Conservation (phyloP, 768 basidiomycete species). For the Artomyces pyxidatus region DNA sequence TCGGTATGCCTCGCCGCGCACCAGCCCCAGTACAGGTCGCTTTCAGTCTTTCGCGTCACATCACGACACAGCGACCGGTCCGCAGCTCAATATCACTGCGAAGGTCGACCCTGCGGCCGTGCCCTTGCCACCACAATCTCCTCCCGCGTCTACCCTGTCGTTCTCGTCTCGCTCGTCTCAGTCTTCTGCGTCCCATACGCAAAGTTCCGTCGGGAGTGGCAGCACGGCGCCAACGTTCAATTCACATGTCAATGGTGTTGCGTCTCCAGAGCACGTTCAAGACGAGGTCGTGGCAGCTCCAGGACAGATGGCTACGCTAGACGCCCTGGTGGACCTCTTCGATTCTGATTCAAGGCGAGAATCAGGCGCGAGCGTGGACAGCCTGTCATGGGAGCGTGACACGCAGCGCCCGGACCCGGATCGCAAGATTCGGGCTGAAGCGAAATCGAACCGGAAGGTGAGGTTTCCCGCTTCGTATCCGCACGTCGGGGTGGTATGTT, state of each 20-base stretch:
- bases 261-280: background rate
- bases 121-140: slow-evolving; percentile 63
- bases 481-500: background rate
- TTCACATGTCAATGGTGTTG: slow-evolving; percentile 29
- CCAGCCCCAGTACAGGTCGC: slow-evolving; percentile 11
- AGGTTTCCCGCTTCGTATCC: slow-evolving; percentile 10
- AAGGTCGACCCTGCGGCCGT: slow-evolving; percentile 49
- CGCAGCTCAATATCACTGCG: slow-evolving; percentile 20
- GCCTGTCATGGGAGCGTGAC: background rate
- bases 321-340: slow-evolving; percentile 2
- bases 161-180: slow-evolving; percentile 71
- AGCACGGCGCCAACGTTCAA: slow-evolving; percentile 34
- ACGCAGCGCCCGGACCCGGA: slow-evolving; percentile 27
- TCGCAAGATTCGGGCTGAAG: slow-evolving; percentile 55
- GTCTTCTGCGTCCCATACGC: slow-evolving; percentile 37
- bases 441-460: slow-evolving; percentile 86
- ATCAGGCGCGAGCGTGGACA: background rate
- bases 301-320: background rate
- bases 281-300: background rate
- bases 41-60: slow-evolving; percentile 15
- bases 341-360: slow-evolving; percentile 4
- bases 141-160: slow-evolving; percentile 62
- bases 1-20: slow-evolving; percentile 22
- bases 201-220: slow-evolving; percentile 30
- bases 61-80: slow-evolving; percentile 18